Base-by-base conservation (phyloP, 1,139 yeast species). In the Hyphopichia wangnamkhiaoensis region DNA sequence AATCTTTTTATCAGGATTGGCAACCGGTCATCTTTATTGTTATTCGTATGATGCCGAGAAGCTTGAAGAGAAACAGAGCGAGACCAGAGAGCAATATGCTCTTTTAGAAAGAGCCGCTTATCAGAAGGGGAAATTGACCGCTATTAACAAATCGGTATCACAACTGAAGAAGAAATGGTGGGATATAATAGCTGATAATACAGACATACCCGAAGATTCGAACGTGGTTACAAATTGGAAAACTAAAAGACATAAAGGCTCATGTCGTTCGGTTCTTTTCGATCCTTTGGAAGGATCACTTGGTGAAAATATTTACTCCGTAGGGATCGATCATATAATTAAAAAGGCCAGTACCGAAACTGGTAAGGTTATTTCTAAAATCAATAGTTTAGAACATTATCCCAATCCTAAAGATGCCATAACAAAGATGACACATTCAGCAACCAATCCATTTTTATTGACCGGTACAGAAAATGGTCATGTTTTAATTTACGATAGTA, bases 391-490 rank as follows among this genome's bases (percentile, higher is more conserved):
- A 1, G 52, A 56, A 9, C 61, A 60, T 38, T 66, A 65, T 34
- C 43, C 48, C 4, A 49, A 52, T 19, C 50, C 58, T 12, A 59
- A 41, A 41, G 79, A 61, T 52, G 70, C 59, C 18, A 65, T 80
- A n/a, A 81, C 91, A 6, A 84, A 82, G 42, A 58, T 89, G 34
- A 64, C 83, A 20, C 79, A 82, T 46, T 77, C 85, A 0, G 65
- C 81, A 2, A 79, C 85, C 4, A 85, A 86, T 48, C 77, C 82
- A 1, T 80, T 80, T 46, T 54, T 89, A 21, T 63, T 86, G 8
- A 69, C 88, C 1, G 98, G 98, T 14, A 88, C 90, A 35, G 98
- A 91, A 54, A 68, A 68, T 37, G 96, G 96, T 1, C 71, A 74
- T 44, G 68, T 91, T 3, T 55, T 72, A 21, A 80, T 85, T 1